These are phyloP conservation scores for Penicillium palitans DNA, from an alignment of 2,329 filamentous ascomycete species.

Conservation along the genomic window DNA sequence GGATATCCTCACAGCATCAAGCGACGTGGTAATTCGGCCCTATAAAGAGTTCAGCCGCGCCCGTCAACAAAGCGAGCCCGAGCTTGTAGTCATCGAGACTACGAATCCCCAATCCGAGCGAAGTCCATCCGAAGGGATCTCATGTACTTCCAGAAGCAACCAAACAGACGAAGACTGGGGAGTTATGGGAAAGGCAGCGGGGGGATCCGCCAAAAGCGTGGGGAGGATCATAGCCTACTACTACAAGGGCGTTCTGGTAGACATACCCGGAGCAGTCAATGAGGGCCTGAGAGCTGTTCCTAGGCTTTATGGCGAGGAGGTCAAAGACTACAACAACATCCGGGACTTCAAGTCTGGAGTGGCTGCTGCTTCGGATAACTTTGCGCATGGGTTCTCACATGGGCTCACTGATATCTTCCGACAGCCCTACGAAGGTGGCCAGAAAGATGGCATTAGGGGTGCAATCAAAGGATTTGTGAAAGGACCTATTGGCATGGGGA, in stretches of 20 bases:
- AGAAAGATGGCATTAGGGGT: conserved; percentile 35
- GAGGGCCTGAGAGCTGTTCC: conserved; percentile 41
- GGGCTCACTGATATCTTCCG: conserved; percentile 36
- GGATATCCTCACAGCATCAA: conserved; percentile 24
- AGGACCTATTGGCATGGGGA: conserved; percentile 23
- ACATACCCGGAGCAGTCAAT: conserved; percentile 39
- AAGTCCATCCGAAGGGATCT: background rate
- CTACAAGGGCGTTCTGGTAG: conserved; percentile 38
- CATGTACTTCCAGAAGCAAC: background rate
- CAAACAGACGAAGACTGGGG: background rate
- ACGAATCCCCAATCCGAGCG: background rate
- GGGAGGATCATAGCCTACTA: conserved; percentile 29
- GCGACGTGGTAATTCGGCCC: conserved; percentile 23
- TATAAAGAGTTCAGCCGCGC: conserved; percentile 23
- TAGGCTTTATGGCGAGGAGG: conserved; percentile 39
- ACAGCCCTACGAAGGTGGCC: conserved; percentile 33
- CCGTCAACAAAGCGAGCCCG: conserved; percentile 5
- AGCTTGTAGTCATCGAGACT: conserved; percentile 7
- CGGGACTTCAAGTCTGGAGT: conserved; percentile 37
- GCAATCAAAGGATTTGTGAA: conserved; percentile 39
- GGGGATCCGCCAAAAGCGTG: conserved; percentile 25
- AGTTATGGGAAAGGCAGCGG: conserved; percentile 10
- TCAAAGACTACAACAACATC: conserved; percentile 34
- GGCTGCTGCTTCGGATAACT: conserved; percentile 35
- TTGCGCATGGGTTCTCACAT: conserved; percentile 33